Conservation (phyloP, 75 land plant species). For the Isoetes taiwanensis region DNA sequence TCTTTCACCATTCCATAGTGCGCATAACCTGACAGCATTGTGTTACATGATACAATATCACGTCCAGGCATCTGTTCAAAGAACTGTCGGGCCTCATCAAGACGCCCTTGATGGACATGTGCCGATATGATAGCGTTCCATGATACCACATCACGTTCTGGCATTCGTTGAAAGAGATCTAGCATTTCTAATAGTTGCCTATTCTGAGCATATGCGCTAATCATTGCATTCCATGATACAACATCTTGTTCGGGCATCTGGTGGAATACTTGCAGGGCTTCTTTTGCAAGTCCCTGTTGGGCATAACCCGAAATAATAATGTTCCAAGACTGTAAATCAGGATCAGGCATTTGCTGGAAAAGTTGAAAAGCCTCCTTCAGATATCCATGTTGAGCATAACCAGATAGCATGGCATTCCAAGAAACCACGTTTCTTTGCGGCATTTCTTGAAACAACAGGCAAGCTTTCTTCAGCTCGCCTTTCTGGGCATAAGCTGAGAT, state of each 20-base stretch:
- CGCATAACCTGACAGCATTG: background rate
- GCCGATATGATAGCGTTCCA: background rate
- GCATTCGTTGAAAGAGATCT: background rate
- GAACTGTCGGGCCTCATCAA: background rate
- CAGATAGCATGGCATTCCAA: background rate
- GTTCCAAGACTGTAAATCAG: background rate
- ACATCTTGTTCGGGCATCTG: background rate
- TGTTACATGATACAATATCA: background rate
- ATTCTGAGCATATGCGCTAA: background rate
- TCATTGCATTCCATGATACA: conserved; percentile 4
- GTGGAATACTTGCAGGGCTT: background rate
- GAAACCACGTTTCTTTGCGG: background rate
- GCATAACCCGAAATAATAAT: background rate
- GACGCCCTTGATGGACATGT: background rate
- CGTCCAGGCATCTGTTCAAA: background rate
- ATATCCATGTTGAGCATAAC: conserved; percentile 1
- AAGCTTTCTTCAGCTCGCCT: no score
- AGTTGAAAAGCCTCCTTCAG: background rate
- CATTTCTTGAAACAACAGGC: no score
- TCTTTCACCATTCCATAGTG: background rate
- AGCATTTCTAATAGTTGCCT: background rate
- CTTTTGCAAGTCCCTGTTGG: background rate
- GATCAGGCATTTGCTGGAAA: background rate
- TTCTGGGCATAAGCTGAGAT: no score
- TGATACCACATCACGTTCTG: background rate